A percentile compares a stretch with the other conserved stretches of the same genome.
Conservation (phyloP, 352 stramenopile species). For the Phytophthora crassamura region DNA sequence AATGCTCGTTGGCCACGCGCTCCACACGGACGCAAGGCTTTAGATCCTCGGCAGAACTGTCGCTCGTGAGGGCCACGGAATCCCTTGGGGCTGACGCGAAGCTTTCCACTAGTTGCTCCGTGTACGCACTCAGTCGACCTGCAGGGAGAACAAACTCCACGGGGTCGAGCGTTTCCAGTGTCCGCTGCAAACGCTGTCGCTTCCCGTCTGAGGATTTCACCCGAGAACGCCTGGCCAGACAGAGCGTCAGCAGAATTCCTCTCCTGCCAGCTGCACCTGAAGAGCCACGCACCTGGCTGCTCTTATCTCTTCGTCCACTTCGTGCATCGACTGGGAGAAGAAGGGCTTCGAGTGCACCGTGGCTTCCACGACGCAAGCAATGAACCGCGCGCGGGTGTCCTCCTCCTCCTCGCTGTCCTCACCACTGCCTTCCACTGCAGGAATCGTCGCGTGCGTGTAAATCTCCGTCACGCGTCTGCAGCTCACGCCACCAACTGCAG, state of each 20-base stretch:
- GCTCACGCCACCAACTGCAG: constrained; percentile 3
- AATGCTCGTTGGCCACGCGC: constrained; percentile 29
- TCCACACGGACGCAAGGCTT: constrained; percentile 36
- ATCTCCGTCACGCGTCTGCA: constrained; percentile 49
- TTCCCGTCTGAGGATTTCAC: constrained; percentile 33
- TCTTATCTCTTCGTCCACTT: constrained; percentile 31
- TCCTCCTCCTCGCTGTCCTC: constrained; percentile 12
- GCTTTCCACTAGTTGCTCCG: constrained; percentile 44
- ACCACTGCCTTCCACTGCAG: constrained; percentile 19
- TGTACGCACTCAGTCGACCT: constrained; percentile 45
- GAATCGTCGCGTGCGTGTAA: constrained; percentile 58
- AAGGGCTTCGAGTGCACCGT: constrained; percentile 43
- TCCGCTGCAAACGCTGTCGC: constrained; percentile 29
- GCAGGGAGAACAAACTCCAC: constrained; percentile 53
- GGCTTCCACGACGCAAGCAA: constrained; percentile 49
- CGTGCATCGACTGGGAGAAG: constrained; percentile 44
- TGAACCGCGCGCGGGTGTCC: constrained; percentile 26
- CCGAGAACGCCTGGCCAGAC: constrained; percentile 20
- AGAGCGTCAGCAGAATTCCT: not conserved
- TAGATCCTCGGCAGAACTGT: not conserved
- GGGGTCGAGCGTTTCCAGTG: constrained; percentile 40
- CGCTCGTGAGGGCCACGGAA: not conserved
- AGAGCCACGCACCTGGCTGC: constrained; percentile 22
- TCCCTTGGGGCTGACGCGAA: constrained; percentile 25
- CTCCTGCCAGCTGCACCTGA: not conserved